Evolutionary conservation across 768 basidiomycete species (phyloP), one percentile per base, ranked within the genome.

Genomic region (Boletus eberwhitei): DNA sequence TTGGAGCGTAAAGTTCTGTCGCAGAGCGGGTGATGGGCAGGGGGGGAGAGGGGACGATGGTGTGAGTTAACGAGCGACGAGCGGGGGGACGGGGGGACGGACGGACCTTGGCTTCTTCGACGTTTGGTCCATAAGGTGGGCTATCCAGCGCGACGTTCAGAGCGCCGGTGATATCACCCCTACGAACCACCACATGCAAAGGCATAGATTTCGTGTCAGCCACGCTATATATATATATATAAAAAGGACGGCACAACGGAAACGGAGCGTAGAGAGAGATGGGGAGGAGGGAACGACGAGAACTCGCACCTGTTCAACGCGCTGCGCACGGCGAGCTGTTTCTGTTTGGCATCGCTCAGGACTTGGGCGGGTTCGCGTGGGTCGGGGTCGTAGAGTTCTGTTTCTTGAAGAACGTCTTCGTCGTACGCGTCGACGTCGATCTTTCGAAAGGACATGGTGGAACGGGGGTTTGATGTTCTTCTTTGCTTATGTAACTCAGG

Each of bases 401-500:
- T 82, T 54, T 94, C 90, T 42, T 86, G 81, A 8, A 98, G 73
- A 22, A 85, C 81, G 64, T 98, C 96, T 71, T 98, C 96, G 68
- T 98, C 96, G 74, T 85, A 92, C 38, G 76, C 79, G 75, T 98
- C 96, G 66, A 98, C 88, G 75, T 98, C 87, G 74, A 97, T 93
- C 74, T 94, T 95, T 63, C 95, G 80, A 73, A 93, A 97, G 49
- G 85, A 83, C 76, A 78, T 82, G 64, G 74, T 73, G 13, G 50
- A 51, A 24, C 34, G 40, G 39, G 35, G 19, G 26, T 14, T 32
- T 32, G 31, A 11, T 1, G 9, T 1, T 12, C n/a, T n/a, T n/a
- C n/a, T n/a, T 26, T 32, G 60, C 44, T 60, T 60, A 61, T n/a
- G 52, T 53, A 52, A 54, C 14, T 12, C n/a, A n/a, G n/a, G n/a